phyloP scores from a whole-genome alignment of 495 filamentous ascomycete genomes.

The Durotheca rogersii region DNA sequence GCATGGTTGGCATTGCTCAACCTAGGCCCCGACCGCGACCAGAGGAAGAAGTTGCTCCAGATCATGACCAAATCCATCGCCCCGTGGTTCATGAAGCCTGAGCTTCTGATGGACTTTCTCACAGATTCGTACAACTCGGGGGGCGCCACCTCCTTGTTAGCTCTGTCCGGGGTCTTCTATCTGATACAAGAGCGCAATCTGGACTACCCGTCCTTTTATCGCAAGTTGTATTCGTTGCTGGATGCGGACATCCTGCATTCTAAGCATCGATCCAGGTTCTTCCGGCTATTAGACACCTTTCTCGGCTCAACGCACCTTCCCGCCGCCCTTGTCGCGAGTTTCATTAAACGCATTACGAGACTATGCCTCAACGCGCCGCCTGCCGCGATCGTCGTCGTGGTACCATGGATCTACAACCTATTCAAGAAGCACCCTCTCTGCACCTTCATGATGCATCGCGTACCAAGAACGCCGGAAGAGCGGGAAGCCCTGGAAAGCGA shows the following conservation, averaged over 20 bases:
- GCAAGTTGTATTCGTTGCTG: slow-evolving; percentile 87
- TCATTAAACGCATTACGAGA: slow-evolving; percentile 87
- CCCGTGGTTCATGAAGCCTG: slow-evolving; percentile 82
- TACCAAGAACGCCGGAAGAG: slow-evolving; percentile 56
- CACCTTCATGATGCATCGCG: slow-evolving; percentile 93
- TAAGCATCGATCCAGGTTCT: slow-evolving; percentile 88
- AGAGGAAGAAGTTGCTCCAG: slow-evolving; percentile 75
- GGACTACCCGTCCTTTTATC: slow-evolving; percentile 93
- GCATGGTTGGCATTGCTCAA: slow-evolving; percentile 80
- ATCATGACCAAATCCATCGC: slow-evolving; percentile 73
- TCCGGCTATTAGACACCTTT: slow-evolving; percentile 90
- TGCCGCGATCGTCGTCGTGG: slow-evolving; percentile 77
- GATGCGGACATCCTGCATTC: slow-evolving; percentile 85
- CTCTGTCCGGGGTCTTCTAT: slow-evolving; percentile 91
- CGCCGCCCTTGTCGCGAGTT: slow-evolving; percentile 84
- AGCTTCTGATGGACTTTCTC: slow-evolving; percentile 95
- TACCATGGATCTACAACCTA: slow-evolving; percentile 95
- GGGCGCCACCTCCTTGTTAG: slow-evolving; percentile 80
- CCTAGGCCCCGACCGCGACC: slow-evolving; percentile 62
- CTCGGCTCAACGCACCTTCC: slow-evolving; percentile 91
- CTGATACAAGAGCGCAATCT: slow-evolving; percentile 91
- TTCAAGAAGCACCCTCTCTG: slow-evolving; percentile 86
- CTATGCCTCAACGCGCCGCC: slow-evolving; percentile 83
- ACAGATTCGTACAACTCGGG: slow-evolving; percentile 88
- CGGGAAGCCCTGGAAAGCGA: slow-evolving; percentile 59